Evolutionary conservation across 1,284 basidiomycete genomes (phyloP), one percentile per base, ranked within the genome.

Genomic region (Hymenochaete sp.): DNA sequence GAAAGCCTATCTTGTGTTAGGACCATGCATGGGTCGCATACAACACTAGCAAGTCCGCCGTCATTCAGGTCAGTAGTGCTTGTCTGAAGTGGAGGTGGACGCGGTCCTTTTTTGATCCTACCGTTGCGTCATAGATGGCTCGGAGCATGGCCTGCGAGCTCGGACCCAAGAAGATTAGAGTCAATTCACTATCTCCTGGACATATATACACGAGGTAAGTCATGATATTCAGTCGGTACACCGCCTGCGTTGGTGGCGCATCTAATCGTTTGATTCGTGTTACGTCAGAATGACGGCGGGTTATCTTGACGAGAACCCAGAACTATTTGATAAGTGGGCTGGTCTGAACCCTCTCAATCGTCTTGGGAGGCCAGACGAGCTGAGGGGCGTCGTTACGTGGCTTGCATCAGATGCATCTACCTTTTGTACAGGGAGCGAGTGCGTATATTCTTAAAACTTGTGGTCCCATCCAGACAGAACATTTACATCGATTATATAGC

Each of bases 101-200:
- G 14, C 9, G 9, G 9, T 14, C 9, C 9, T 31, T 14, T 10
- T 31, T 31, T 31, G 28, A 31, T 16, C 32, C 21, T 6, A 5
- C 32, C 21, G 5, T 35, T 35, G 14, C 13, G 21, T 35, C 32
- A 6, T 87, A 91, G 64, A 86, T 90, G 79, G 79, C 68, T 14
- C 75, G 85, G 52, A 90, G 82, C 64, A 76, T 91, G 73, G 88
- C 89, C 3, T 84, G 83, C 59, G 89, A 92, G 60, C 75, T 88
- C 44, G 85, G 84, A 5, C 67, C 62, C 19, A 68, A 78, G 57
- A 65, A 72, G 3, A 90, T 92, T 50, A 69, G 85, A 4, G 82
- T 88, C 45, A 86, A 87, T 59, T 68, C 78, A n/a, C 67, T 86
- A 40, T 84, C 80, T 7, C 82, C 82, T 0, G 84, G 84, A 2